phyloP scores from a whole-genome alignment of 805 yeast species.

The Tetrapisispora taiwanensis region DNA sequence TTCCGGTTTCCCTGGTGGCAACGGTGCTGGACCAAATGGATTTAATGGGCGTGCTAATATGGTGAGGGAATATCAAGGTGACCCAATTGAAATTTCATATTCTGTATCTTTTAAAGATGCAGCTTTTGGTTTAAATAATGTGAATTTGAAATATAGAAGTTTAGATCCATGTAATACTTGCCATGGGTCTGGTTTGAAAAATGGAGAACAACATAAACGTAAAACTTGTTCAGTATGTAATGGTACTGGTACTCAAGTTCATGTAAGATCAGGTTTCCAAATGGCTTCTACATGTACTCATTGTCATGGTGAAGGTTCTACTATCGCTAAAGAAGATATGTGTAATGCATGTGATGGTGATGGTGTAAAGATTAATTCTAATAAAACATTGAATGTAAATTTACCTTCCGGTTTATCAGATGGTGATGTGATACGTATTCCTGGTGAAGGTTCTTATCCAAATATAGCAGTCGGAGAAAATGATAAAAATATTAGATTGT shows the following conservation, averaged over 20 bases:
- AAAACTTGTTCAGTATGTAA: constrained; percentile 79
- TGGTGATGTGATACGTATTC: constrained; percentile 74
- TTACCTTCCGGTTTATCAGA: constrained; percentile 84
- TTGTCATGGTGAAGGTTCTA: constrained; percentile 86
- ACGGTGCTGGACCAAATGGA: constrained; percentile 22
- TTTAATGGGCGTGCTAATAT: constrained; percentile 25
- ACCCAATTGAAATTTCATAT: constrained; percentile 71
- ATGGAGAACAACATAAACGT: constrained; percentile 48
- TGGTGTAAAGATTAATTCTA: constrained; percentile 57
- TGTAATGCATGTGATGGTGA: constrained; percentile 82
- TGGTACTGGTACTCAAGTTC: constrained; percentile 87
- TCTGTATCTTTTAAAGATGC: constrained; percentile 77
- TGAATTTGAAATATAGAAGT: constrained; percentile 58
- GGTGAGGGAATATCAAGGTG: constrained; percentile 76
- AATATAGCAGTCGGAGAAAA: constrained; percentile 56
- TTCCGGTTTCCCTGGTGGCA: constrained; percentile 24
- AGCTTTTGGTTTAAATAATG: constrained; percentile 61
- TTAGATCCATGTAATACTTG: constrained; percentile 73
- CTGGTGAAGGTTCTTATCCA: constrained; percentile 89
- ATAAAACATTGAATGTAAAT: constrained; percentile 67
- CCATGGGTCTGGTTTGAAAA: constrained; percentile 75
- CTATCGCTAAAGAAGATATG: constrained; percentile 52
- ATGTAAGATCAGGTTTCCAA: constrained; percentile 85
- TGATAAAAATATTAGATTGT: constrained; percentile 41
- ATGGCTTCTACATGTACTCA: constrained; percentile 87